Evolutionary conservation across 164 flowering plant species (phyloP).

Genomic region (Paratinospora sagittata): DNA sequence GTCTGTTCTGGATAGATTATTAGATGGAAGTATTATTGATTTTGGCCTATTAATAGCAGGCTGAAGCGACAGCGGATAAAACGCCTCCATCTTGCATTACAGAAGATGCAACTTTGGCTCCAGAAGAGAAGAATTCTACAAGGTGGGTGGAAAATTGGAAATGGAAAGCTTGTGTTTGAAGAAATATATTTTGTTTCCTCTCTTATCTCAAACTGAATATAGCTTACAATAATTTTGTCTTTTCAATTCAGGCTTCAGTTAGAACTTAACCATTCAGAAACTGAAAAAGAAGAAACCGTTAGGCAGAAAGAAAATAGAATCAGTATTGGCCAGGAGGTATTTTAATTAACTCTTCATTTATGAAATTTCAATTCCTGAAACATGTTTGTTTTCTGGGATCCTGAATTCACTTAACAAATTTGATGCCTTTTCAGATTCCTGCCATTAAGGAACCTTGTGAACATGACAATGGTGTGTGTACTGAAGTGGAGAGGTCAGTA

Average conservation of each 20-base stretch:
- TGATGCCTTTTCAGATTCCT: slow-evolving; percentile 17
- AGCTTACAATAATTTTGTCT: neutral
- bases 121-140: slow-evolving; percentile 9
- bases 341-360: neutral
- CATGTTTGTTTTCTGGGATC: neutral
- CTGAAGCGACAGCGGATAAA: slow-evolving; percentile 24
- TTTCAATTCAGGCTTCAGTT: slow-evolving; percentile 9
- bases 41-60: slow-evolving; percentile 21
- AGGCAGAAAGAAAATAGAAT: slow-evolving; percentile 4
- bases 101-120: slow-evolving; percentile 7
- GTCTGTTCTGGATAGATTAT: neutral
- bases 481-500: slow-evolving; percentile 33
- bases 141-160: slow-evolving; percentile 9
- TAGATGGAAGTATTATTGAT: neutral
- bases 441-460: slow-evolving; percentile 5
- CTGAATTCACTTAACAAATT: neutral
- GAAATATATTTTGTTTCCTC: neutral
- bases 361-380: neutral
- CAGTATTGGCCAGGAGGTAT: slow-evolving; percentile 17
- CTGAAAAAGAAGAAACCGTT: slow-evolving; percentile 7
- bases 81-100: slow-evolving; percentile 9
- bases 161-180: neutral
- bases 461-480: neutral
- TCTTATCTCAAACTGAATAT: neutral
- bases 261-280: slow-evolving; percentile 4